phyloP scores from a whole-genome alignment of 2,329 filamentous ascomycete species.

The Colletotrichum theobromicola region DNA sequence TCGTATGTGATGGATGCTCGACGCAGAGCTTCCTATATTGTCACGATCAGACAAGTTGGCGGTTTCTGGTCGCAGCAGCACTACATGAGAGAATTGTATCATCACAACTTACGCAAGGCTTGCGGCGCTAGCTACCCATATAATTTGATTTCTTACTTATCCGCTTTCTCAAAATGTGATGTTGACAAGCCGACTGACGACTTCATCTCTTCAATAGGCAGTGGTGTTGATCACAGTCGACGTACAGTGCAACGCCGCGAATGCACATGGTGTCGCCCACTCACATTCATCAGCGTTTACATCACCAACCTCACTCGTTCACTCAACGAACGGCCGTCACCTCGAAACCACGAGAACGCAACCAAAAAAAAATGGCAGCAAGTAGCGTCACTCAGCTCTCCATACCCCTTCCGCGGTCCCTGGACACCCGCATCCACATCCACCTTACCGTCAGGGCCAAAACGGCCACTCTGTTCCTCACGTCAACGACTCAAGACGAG shows the following conservation, averaged over 20 bases:
- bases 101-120: no score
- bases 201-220: background rate
- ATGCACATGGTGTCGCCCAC: background rate
- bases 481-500: conserved; percentile 61
- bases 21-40: background rate
- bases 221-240: background rate
- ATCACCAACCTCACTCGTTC: background rate
- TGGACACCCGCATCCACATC: conserved; percentile 66
- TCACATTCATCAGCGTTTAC: conserved; percentile 1
- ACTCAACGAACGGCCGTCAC: background rate
- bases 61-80: background rate
- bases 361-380: conserved; percentile 19
- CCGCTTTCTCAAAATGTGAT: background rate
- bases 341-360: background rate
- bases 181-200: background rate
- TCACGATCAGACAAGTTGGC: background rate
- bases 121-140: no score
- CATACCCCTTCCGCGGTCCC: conserved; percentile 63
- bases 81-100: background rate
- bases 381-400: conserved; percentile 50
- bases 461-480: conserved; percentile 65
- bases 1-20: background rate
- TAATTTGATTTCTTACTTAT: no score
- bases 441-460: conserved; percentile 64
- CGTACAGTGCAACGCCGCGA: background rate